These are phyloP conservation scores for Cordia subcordata DNA, from an alignment of 257 asterid genomes.

Conservation along the genomic window DNA sequence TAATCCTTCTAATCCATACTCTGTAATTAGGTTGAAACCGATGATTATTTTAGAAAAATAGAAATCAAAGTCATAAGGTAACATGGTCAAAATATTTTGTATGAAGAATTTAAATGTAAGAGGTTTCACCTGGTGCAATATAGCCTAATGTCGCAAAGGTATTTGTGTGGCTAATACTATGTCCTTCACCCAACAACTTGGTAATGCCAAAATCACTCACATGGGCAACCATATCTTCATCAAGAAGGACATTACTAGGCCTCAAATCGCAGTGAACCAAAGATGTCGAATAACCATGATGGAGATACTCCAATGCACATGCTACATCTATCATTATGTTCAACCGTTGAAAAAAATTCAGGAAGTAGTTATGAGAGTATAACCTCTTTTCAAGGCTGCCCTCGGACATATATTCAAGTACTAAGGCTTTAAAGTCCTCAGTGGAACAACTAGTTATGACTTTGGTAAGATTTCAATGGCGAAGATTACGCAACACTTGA, in stretches of 20 bases:
- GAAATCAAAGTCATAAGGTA: no score
- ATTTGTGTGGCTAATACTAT: neutral
- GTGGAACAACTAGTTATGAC: slow-evolving; percentile 3
- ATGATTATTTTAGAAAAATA: neutral
- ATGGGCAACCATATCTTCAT: slow-evolving; percentile 5
- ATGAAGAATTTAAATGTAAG: neutral
- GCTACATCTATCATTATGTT: slow-evolving; percentile 9
- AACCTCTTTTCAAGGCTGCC: slow-evolving; percentile 7
- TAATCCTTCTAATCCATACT: neutral
- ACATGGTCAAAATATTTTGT: no score
- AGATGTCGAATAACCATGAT: neutral
- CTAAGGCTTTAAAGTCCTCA: slow-evolving; percentile 4
- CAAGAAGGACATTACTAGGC: slow-evolving; percentile 6
- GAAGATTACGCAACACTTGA: neutral
- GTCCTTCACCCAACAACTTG: neutral
- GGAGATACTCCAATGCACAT: slow-evolving; percentile 10
- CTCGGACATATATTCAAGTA: slow-evolving; percentile 5
- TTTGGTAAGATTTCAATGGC: slow-evolving; percentile 5
- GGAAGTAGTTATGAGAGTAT: neutral
- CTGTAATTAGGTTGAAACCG: neutral
- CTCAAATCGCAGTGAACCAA: slow-evolving; percentile 6
- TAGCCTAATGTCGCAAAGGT: slow-evolving; percentile 8
- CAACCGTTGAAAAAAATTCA: slow-evolving; percentile 1
- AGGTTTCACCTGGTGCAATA: neutral
- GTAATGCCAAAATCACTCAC: slow-evolving; percentile 9